Base-by-base conservation (phyloP, 805 yeast species). In the Yamadazyma scolyti region DNA sequence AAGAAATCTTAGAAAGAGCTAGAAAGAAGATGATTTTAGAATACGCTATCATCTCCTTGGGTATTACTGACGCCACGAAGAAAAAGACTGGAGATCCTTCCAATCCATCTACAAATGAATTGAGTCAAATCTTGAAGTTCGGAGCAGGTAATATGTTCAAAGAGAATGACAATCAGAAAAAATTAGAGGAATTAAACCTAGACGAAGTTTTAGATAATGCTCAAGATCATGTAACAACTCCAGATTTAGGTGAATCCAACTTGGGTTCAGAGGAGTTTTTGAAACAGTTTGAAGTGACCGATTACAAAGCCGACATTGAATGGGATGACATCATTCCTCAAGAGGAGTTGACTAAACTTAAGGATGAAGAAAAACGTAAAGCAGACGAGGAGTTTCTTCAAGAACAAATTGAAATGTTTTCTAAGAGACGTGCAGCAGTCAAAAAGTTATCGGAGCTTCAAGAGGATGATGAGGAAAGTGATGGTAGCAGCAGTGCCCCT, bases 291-390 rank as follows among this genome's bases (percentile, higher is more conserved):
- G 98, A 93, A 60, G 98, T 93, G 31, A 93, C 99, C 0, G 98
- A 93, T 55, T 94, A 89, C 58, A 93, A 93, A 64, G 97, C 98
- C 1, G 96, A 90, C 56, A 88, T 90, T 39, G 94, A 88, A 42
- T 93, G 99, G 99, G 97, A 93, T 63, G 99, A 93, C 57, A 93
- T 93, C 46, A 93, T 93, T 48, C 99, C 99, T 0, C 89, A 86
- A 43, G 95, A 85, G 26, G 98, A 93, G 56, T 68, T 94, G 42
- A 73, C 78, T 38, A 86, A 83, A 54, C 70, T 93, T 47, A 93
- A 93, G 54, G 95, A 84, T 42, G 95, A 88, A 34, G 98, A 93
- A 54, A 80, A 82, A 68, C 82, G 79, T 54, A 73, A 83, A 30
- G 74, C 80, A 26, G 97, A 93, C 44, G 97, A 90, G 42, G 82